Base-by-base conservation (phyloP, 2,329 filamentous ascomycete species). In the Huntiella abstrusa region DNA sequence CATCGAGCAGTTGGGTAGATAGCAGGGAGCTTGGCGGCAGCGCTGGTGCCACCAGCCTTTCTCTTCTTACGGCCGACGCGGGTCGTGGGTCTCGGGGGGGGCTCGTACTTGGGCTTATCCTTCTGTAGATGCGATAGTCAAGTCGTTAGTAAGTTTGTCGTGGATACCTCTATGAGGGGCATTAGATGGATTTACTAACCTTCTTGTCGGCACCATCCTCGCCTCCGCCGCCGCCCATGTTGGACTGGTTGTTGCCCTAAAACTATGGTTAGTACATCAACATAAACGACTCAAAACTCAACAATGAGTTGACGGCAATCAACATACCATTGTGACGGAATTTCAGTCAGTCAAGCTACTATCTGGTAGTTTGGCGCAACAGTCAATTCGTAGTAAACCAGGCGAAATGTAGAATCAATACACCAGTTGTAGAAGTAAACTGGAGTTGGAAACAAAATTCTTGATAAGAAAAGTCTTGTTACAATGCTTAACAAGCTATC, bases 41-140 rank as follows among this genome's bases (percentile, higher is more conserved):
- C 87, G 63, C 88, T 95, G 52, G 85, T 86, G 45, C 91, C 91
- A 50, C 82, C 86, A 43, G 77, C 75, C 79, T 84, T 95, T 74
- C 87, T 88, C 83, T 98, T 98, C 81, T 92, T 95, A 59, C 88
- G 84, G 51, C 91, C 91, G 61, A 98, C 81, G 62, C 91, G 84
- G 54, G 91, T 96, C 52, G 91, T 98, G 52, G 91, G 91, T 59
- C 88, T 81, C 64, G 91, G 91, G 55, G 91, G 91, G 53, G 91
- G 91, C 66, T 98, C 91, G 71, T 98, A 98, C 82, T 94, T 96
- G 61, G 91, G 91, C 80, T 98, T 98, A 53, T 98, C 88, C 75
- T 98, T 96, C 88, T 94, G 58, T 55, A 51, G n/a, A 35, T 16
- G 43, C 15, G 10, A 41, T 12, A 35, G 4, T 15, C 7, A 12